Percentiles rank a stretch among this genome's conserved stretches.
phyloP scores from a whole-genome alignment of 1,139 yeast species.

The Diutina siamensis region DNA sequence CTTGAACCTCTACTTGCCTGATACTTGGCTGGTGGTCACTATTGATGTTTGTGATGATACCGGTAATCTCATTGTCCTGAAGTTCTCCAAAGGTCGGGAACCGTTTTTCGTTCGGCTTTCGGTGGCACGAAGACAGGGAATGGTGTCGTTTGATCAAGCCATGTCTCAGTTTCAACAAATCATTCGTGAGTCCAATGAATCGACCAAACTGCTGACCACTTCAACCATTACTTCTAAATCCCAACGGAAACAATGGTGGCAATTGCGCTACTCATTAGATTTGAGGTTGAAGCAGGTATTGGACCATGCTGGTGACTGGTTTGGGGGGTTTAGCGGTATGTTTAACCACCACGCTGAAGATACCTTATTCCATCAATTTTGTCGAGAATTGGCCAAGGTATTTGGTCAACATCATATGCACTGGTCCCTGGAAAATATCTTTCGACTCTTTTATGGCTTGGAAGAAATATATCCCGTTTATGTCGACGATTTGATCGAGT shows the following conservation, averaged over 20 bases:
- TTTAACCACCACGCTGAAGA: constrained; percentile 26
- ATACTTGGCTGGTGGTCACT: constrained; percentile 2
- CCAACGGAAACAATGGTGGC: constrained; percentile 74
- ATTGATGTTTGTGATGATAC: background rate
- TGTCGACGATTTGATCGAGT: constrained; percentile 35
- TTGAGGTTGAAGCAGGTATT: constrained; percentile 41
- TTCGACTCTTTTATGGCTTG: constrained; percentile 21
- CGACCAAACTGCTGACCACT: constrained; percentile 46
- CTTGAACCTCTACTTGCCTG: constrained; percentile 3
- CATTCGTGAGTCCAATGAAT: constrained; percentile 39
- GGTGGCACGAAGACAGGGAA: background rate
- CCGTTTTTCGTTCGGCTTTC: constrained; percentile 1
- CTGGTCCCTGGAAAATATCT: background rate
- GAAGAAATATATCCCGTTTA: constrained; percentile 13
- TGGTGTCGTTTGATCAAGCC: constrained; percentile 33
- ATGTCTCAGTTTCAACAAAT: constrained; percentile 34
- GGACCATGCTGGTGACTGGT: constrained; percentile 57
- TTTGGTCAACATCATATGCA: background rate
- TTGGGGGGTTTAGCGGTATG: constrained; percentile 69
- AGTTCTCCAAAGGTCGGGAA: background rate
- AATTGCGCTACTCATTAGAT: constrained; percentile 52
- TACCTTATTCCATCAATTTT: constrained; percentile 22
- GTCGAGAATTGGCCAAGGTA: constrained; percentile 12
- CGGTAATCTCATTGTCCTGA: background rate
- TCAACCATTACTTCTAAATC: constrained; percentile 41